phyloP scores from a whole-genome alignment of 768 basidiomycete genomes.

The Hortiboletus flavorubellus region DNA sequence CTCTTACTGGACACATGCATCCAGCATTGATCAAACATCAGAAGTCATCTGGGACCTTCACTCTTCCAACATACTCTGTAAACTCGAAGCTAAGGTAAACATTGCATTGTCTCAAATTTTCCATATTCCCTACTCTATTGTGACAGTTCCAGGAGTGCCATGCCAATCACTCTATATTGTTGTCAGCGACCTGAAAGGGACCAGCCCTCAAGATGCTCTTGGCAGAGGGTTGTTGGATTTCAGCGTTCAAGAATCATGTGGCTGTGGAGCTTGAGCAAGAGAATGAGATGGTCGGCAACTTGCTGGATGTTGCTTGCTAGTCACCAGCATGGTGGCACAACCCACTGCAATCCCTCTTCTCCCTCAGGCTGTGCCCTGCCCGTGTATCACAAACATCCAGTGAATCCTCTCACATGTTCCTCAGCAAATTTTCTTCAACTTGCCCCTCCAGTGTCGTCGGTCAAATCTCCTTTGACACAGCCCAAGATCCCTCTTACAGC shows the following conservation, averaged over 20 bases:
- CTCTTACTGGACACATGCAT: conserved; percentile 98
- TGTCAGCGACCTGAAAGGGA: conserved; percentile 42
- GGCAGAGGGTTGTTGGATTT: conserved; percentile 44
- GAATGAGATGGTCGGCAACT: conserved; percentile 24
- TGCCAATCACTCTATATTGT: conserved; percentile 63
- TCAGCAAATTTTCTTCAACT: too few species aligned
- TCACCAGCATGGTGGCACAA: too few species aligned
- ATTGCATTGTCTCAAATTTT: background rate
- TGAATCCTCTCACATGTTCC: too few species aligned
- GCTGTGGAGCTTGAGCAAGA: conserved; percentile 26
- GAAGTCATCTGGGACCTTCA: conserved; percentile 87
- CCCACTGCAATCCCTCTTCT: too few species aligned
- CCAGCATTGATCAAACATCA: conserved; percentile 83
- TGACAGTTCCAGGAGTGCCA: conserved; percentile 74
- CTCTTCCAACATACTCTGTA: conserved; percentile 75
- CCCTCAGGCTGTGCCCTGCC: too few species aligned
- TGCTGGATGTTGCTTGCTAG: conserved; percentile 31
- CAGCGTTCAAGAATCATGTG: conserved; percentile 37
- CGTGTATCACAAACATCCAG: too few species aligned
- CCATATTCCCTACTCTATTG: background rate
- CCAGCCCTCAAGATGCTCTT: conserved; percentile 40
- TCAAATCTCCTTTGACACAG: conserved; percentile 27
- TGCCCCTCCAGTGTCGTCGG: conserved; percentile 13
- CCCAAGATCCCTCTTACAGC: conserved; percentile 41
- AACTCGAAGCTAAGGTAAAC: conserved; percentile 70